These are phyloP conservation scores for Metschnikowia koreensis DNA, from an alignment of 805 yeast species.

Conservation along the genomic window DNA sequence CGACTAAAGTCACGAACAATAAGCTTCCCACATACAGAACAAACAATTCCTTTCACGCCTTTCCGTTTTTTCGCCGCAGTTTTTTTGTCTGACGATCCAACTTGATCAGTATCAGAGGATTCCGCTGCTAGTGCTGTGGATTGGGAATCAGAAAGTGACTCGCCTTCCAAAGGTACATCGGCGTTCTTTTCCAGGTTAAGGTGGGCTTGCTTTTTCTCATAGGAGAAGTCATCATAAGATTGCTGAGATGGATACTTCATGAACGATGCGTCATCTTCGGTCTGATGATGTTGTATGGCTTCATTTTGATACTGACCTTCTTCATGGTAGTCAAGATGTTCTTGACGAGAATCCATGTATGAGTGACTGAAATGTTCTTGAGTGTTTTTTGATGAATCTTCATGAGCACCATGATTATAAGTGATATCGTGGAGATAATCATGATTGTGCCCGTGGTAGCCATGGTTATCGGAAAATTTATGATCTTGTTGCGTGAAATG, in stretches of 20 bases:
- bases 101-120: slow-evolving; percentile 2
- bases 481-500: neutral
- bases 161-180: neutral
- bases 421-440: neutral
- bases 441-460: neutral
- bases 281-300: neutral
- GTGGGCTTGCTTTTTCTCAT: neutral
- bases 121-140: neutral
- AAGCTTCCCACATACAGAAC: slow-evolving; percentile 39
- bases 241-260: neutral
- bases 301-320: neutral
- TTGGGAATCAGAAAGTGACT: slow-evolving; percentile 1
- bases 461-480: neutral
- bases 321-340: neutral
- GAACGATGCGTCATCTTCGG: slow-evolving; percentile 1
- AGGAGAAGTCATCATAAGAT: neutral
- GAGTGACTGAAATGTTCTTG: neutral
- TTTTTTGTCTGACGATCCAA: slow-evolving; percentile 7
- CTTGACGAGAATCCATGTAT: slow-evolving; percentile 1
- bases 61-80: slow-evolving; percentile 25
- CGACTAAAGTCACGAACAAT: slow-evolving; percentile 42
- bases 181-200: neutral
- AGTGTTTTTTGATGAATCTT: neutral
- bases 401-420: neutral
- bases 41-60: slow-evolving; percentile 35